These are phyloP conservation scores for Wickerhamiella shivajii DNA, from an alignment of 805 yeast species.

Conservation along the genomic window DNA sequence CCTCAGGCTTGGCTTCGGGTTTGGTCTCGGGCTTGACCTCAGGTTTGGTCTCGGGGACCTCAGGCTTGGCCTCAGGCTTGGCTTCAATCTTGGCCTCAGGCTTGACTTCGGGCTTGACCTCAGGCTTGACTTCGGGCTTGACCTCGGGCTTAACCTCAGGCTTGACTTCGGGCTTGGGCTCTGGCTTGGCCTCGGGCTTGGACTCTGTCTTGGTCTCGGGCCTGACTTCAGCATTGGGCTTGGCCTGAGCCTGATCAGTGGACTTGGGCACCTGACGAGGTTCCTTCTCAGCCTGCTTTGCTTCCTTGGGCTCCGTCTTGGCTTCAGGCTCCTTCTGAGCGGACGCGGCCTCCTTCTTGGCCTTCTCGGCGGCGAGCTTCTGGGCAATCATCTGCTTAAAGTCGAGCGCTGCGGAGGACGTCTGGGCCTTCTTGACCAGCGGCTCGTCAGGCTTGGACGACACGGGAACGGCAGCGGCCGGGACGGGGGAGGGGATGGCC, in stretches of 20 bases:
- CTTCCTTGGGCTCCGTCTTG: conserved; percentile 4
- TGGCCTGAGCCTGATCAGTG: conserved; percentile 5
- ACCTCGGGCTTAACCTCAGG: conserved; percentile 10
- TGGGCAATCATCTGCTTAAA: conserved; percentile 11
- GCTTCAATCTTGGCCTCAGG: conserved; percentile 11
- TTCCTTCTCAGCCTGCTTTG: conserved; percentile 1
- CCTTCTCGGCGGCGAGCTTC: conserved; percentile 4
- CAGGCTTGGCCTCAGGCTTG: conserved; percentile 11
- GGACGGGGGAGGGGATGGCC: not conserved
- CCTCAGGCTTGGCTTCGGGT: conserved; percentile 2
- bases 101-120: conserved; percentile 2
- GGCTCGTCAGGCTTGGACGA: not conserved
- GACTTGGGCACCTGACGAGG: too few species aligned
- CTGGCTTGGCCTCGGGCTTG: conserved; percentile 5
- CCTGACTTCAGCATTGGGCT: conserved; percentile 5
- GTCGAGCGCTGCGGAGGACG: conserved; percentile 9
- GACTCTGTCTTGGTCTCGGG: conserved; percentile 3
- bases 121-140: conserved; percentile 5
- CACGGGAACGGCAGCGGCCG: not conserved
- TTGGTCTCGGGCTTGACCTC: conserved; percentile 5
- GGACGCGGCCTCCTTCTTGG: conserved; percentile 4
- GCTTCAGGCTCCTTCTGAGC: conserved; percentile 5
- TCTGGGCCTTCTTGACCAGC: conserved; percentile 8
- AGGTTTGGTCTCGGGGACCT: conserved; percentile 6
- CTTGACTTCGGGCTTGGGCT: conserved; percentile 2